Conservation (phyloP, 1,139 yeast genomes). For the Zygosaccharomyces pseudobailii region DNA sequence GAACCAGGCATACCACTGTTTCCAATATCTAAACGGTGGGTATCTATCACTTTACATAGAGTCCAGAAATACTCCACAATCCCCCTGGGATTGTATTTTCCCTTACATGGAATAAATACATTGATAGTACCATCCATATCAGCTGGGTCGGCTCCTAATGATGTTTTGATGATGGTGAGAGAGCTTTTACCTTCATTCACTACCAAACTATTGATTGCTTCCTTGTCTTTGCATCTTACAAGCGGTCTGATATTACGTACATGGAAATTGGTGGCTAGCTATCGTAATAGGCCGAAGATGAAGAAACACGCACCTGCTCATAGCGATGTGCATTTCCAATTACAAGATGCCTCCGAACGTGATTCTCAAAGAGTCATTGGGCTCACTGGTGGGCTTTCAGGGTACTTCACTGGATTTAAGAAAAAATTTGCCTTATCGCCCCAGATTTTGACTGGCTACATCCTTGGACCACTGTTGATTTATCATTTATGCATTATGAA, state of each 20-base stretch:
- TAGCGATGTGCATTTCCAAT: constrained; percentile 6
- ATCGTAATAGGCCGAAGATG: neutral
- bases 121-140: constrained; percentile 20
- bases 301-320: constrained; percentile 4
- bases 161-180: constrained; percentile 24
- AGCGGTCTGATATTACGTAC: constrained; percentile 20
- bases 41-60: constrained; percentile 11
- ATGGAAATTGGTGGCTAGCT: constrained; percentile 8
- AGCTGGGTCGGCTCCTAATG: constrained; percentile 23
- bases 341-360: constrained; percentile 9
- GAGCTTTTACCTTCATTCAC: constrained; percentile 22
- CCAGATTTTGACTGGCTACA: constrained; percentile 22
- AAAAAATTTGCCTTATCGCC: constrained; percentile 19
- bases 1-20: constrained; percentile 12
- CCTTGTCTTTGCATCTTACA: constrained; percentile 16
- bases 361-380: constrained; percentile 23
- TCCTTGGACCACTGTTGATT: constrained; percentile 19
- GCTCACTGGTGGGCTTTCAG: constrained; percentile 25
- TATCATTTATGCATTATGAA: constrained; percentile 25
- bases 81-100: constrained; percentile 24
- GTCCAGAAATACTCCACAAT: constrained; percentile 23
- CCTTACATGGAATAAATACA: constrained; percentile 26
- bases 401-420: constrained; percentile 23
- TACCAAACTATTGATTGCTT: constrained; percentile 13
- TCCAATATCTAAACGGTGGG: constrained; percentile 9